Evolutionary conservation across 805 yeast species (phyloP), one percentile per base, ranked within the genome.

Genomic region (Hanseniaspora mollemarum): DNA sequence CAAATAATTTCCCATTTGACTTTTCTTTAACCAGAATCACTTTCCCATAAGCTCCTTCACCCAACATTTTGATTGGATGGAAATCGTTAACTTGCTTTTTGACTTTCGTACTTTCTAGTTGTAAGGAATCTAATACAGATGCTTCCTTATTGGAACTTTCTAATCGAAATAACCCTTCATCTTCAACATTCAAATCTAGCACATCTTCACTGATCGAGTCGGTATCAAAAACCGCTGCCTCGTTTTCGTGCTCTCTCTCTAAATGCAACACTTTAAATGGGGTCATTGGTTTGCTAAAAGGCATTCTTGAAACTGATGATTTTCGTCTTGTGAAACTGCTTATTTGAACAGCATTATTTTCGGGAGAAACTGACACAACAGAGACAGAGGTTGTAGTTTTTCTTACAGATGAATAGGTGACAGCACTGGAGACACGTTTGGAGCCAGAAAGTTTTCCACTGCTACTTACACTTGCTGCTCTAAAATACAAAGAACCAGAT

Each of bases 41-140:
- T 61, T 84, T 86, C 3, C 96, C 95, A 57, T 83, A 87, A 1
- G 95, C 87, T 2, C 96, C 96, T 46, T 80, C 75, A 0, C 96
- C 96, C 5, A 87, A 68, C 0, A 86, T 92, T 56, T 77, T 81
- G 6, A 87, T 64, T 2, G 84, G 83, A 57, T 75, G 78, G 59
- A 87, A 87, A 60, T 87, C 94, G 4, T 58, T 45, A 4, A 71
- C 61, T 25, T 58, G 60, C 15, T 65, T 51, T 22, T 33, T 40
- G 2, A 4, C 12, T 13, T 16, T 9, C 28, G 7, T 24, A 2
- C 29, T 38, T 6, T 46, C 38, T 21, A 12, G 10, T 29, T 3
- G 3, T 13, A 4, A 39, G 45, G 37, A 33, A 22, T 46, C 36
- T 35, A 46, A 39, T 46, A 46, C 21, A 26, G 51, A 46, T 9